Evolutionary conservation across 176 grass and related monocot genomes (phyloP).

Genomic region (Zea luxurians): DNA sequence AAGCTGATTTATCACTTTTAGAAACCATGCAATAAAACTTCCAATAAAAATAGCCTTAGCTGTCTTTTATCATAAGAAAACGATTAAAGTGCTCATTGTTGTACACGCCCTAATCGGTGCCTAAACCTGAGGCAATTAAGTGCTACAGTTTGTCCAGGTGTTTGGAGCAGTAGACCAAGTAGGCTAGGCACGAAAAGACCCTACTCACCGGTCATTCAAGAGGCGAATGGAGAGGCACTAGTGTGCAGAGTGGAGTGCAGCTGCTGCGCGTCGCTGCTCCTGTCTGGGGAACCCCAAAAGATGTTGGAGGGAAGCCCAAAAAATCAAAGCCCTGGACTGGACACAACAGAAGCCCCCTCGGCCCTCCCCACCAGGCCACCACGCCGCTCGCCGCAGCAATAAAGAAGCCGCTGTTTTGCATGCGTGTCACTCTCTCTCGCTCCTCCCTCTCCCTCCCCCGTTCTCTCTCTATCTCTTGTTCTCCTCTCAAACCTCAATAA

Average conservation of each 20-base stretch:
- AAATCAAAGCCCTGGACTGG: not conserved
- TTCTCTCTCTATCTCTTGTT: no score
- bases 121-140: no score
- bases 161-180: no score
- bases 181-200: not conserved
- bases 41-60: no score
- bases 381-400: not conserved
- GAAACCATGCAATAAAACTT: no score
- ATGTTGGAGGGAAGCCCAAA: slow-evolving; percentile 22
- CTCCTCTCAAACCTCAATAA: slow-evolving; percentile 39
- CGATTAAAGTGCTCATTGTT: no score
- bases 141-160: no score
- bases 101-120: no score
- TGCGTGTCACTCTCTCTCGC: not conserved
- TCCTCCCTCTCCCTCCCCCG: not conserved
- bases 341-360: no score
- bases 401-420: slow-evolving; percentile 24
- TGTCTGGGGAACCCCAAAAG: slow-evolving; percentile 26
- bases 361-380: not conserved
- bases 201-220: not conserved
- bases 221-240: not conserved
- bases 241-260: no score
- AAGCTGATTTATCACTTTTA: no score
- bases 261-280: not conserved
- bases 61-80: no score